Evolutionary conservation across 345 rosid species (phyloP).

Genomic region (Adansonia digitata): DNA sequence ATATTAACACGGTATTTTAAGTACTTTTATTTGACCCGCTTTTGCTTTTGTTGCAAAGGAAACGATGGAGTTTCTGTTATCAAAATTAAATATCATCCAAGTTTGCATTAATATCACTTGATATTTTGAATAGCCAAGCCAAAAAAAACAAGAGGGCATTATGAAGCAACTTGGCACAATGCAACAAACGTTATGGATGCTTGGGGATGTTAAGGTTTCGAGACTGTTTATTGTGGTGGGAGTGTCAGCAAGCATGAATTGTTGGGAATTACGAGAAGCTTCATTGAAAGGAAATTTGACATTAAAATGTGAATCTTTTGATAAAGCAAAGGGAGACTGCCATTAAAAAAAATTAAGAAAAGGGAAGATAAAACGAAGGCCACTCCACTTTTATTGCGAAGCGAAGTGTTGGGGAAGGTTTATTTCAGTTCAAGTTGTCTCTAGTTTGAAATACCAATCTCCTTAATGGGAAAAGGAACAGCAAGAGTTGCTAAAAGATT

Average conservation of each 20-base stretch:
- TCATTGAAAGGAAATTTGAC: not conserved
- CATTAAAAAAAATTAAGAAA: not conserved
- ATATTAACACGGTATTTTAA: no score
- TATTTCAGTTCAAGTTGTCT: not conserved
- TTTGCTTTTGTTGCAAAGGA: no score
- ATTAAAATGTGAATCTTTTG: not conserved
- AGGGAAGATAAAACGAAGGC: not conserved
- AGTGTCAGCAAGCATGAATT: conserved; percentile 24
- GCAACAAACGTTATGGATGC: not conserved
- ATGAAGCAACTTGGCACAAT: not conserved
- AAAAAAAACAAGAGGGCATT: not conserved
- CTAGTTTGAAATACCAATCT: not conserved
- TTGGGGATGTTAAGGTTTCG: not conserved
- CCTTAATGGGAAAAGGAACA: not conserved
- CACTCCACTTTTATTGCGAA: not conserved
- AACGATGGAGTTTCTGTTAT: no score
- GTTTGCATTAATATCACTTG: not conserved
- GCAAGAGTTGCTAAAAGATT: not conserved
- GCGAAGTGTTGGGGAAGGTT: not conserved
- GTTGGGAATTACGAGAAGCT: not conserved
- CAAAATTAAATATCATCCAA: not conserved
- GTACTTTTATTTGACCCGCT: no score
- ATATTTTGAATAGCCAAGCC: not conserved
- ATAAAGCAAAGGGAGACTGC: not conserved
- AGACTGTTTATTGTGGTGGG: conserved; percentile 10